Conservation (phyloP, 306 rosid species). For the Cucumis melo region DNA sequence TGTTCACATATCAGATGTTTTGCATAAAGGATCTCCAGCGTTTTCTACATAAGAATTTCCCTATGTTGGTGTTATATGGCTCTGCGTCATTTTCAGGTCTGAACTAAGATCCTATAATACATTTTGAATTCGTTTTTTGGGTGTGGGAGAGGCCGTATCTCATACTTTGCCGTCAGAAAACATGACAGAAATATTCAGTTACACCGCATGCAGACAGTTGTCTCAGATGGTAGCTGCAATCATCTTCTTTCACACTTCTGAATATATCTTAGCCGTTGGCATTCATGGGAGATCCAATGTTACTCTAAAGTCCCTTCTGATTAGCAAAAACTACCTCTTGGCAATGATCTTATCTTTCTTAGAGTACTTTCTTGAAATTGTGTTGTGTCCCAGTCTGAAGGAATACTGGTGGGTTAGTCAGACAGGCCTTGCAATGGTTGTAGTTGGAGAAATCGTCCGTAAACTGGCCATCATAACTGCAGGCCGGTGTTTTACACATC, state of each 20-base stretch:
- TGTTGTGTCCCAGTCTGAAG: conserved; percentile 51
- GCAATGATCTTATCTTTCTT: conserved; percentile 60
- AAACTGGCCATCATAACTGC: conserved; percentile 67
- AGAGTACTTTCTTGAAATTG: conserved; percentile 51
- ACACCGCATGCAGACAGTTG: conserved; percentile 54
- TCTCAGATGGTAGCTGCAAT: conserved; percentile 46
- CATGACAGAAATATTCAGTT: conserved; percentile 49
- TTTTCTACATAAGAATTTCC: neutral
- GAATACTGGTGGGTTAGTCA: conserved; percentile 56
- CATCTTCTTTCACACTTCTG: conserved; percentile 63
- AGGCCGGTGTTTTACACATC: conserved; percentile 66
- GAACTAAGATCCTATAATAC: neutral
- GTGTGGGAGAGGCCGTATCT: neutral
- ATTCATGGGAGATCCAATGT: conserved; percentile 60
- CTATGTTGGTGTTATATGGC: neutral
- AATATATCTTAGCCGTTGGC: conserved; percentile 47
- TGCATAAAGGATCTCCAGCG: conserved; percentile 2
- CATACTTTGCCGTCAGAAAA: conserved; percentile 1
- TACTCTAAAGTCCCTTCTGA: conserved; percentile 53
- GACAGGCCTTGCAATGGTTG: conserved; percentile 47
- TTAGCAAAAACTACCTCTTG: conserved; percentile 48
- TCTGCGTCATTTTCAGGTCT: conserved; percentile 15
- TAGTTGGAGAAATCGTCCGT: conserved; percentile 61
- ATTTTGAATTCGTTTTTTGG: neutral
- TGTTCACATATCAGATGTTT: conserved; percentile 8